Conservation (phyloP, 2,329 filamentous ascomycete genomes). For the Neopestalotiopsis clavispora region DNA sequence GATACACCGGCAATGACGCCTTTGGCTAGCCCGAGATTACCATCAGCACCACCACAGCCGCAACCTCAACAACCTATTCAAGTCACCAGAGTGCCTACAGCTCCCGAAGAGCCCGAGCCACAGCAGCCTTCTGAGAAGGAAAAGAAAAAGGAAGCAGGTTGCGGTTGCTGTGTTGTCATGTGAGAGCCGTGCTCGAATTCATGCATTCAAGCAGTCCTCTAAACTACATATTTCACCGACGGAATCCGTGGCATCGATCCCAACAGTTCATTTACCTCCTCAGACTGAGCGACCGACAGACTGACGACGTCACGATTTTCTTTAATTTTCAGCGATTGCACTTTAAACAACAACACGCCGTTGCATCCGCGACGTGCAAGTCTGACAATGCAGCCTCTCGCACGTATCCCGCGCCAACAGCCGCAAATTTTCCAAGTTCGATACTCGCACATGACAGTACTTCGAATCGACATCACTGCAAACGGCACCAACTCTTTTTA, state of each 20-base stretch:
- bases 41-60: conserved; percentile 44
- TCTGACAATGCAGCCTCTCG: background rate
- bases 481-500: background rate
- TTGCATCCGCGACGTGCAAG: background rate
- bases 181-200: conserved; percentile 43
- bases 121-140: conserved; percentile 43
- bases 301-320: conserved; percentile 17
- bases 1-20: conserved; percentile 46
- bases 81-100: conserved; percentile 51
- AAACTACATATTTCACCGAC: background rate
- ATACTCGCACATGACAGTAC: background rate
- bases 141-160: conserved; percentile 62
- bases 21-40: conserved; percentile 51
- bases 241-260: background rate
- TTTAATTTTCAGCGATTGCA: conserved; percentile 10
- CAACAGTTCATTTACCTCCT: background rate
- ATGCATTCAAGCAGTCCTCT: background rate
- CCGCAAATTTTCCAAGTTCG: background rate
- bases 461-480: background rate
- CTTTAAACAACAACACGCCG: background rate
- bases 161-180: conserved; percentile 79
- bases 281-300: background rate
- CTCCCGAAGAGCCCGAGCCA: conserved; percentile 49
- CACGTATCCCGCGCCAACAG: background rate
- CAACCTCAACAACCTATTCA: conserved; percentile 49